A percentile compares a stretch with the other conserved stretches of the same genome.
Conservation (phyloP, 306 rosid genomes). For the Inga oerstediana region DNA sequence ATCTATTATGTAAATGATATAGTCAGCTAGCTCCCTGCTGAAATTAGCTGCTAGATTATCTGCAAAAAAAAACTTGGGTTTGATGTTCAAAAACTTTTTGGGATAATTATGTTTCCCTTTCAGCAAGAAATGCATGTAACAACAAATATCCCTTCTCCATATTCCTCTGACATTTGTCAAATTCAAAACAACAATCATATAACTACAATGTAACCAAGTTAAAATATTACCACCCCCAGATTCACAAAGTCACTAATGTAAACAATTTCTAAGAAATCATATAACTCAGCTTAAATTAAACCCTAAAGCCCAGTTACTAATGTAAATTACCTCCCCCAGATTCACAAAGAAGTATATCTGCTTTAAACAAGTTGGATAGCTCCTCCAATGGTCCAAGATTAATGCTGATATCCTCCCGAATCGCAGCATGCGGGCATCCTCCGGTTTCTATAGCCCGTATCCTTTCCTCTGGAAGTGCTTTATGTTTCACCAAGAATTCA, state of each 20-base stretch:
- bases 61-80: constrained; percentile 47
- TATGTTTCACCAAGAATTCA: constrained; percentile 89
- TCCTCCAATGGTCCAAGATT: constrained; percentile 97
- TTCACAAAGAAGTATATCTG: constrained; percentile 96
- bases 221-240: background rate
- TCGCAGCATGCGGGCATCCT: constrained; percentile 97
- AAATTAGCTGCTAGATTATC: constrained; percentile 98
- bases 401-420: constrained; percentile 94
- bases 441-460: constrained; percentile 98
- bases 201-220: background rate
- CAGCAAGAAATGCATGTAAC: background rate
- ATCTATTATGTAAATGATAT: constrained; percentile 94
- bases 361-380: constrained; percentile 75
- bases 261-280: no score
- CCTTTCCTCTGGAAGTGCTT: constrained; percentile 93
- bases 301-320: background rate
- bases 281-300: background rate
- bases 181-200: background rate
- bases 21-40: constrained; percentile 98
- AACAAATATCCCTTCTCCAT: background rate
- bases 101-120: background rate
- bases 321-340: constrained; percentile 90
- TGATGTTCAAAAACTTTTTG: constrained; percentile 4
- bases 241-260: no score
- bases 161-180: background rate